Percentiles rank a stretch among this genome's conserved stretches.
Evolutionary conservation across 2,329 filamentous ascomycete genomes (phyloP).

Genomic region (Thelonectria rubi): DNA sequence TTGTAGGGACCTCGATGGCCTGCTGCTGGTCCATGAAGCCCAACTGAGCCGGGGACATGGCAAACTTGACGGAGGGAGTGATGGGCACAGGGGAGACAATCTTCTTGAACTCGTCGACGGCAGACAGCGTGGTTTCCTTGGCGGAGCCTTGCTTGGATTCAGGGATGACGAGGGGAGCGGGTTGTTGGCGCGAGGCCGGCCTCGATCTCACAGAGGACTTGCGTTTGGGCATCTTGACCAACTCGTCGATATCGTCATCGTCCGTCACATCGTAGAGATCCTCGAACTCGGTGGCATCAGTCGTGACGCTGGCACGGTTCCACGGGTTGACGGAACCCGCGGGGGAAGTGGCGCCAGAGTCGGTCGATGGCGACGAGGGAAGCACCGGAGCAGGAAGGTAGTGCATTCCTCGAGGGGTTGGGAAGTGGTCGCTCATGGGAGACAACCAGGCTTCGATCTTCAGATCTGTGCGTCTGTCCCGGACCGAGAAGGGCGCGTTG

Average conservation of each 20-base stretch:
- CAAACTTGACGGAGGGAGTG: conserved; percentile 72
- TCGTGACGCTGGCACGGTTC: conserved; percentile 70
- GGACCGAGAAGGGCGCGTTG: conserved; percentile 31
- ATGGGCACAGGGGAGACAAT: conserved; percentile 67
- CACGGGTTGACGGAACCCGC: conserved; percentile 67
- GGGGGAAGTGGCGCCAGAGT: conserved; percentile 63
- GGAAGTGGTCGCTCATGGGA: conserved; percentile 72
- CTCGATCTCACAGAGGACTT: conserved; percentile 52
- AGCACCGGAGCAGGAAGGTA: conserved; percentile 71
- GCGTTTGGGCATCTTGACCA: conserved; percentile 36
- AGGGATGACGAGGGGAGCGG: conserved; percentile 62
- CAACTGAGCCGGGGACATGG: conserved; percentile 79
- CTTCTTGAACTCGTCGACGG: conserved; percentile 56
- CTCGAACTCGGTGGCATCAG: conserved; percentile 79
- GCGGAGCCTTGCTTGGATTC: conserved; percentile 45
- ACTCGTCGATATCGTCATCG: conserved; percentile 64
- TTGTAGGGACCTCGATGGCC: conserved; percentile 72
- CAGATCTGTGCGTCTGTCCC: conserved; percentile 47
- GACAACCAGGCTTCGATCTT: conserved; percentile 68
- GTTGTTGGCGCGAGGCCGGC: conserved; percentile 50
- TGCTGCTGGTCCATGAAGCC: conserved; percentile 73
- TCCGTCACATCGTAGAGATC: conserved; percentile 90
- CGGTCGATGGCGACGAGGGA: conserved; percentile 67
- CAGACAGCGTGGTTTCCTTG: conserved; percentile 52
- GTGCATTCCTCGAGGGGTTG: conserved; percentile 73